These are phyloP conservation scores for Pisolithus orientalis DNA, from an alignment of 768 basidiomycete species.

Conservation along the genomic window DNA sequence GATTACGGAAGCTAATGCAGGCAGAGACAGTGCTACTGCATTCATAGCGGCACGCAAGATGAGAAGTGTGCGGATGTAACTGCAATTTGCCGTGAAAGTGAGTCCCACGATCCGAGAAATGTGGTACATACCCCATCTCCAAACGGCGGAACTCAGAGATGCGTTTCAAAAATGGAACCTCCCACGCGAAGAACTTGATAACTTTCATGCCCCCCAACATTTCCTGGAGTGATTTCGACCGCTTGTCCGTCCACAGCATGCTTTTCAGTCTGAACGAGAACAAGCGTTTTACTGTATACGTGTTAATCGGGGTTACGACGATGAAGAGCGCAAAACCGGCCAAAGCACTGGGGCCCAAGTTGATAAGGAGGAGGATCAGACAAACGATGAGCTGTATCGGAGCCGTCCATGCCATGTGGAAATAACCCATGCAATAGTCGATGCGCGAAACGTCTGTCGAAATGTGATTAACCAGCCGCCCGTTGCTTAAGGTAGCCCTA, in stretches of 20 bases:
- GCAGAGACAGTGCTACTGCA: constrained; percentile 65
- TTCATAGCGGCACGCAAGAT: constrained; percentile 61
- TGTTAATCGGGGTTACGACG: constrained; percentile 68
- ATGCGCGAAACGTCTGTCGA: constrained; percentile 88
- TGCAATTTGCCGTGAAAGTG: constrained; percentile 14
- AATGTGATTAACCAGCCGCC: constrained; percentile 89
- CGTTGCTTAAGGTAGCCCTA: constrained; percentile 76
- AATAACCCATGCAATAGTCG: constrained; percentile 78
- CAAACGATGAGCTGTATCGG: constrained; percentile 77
- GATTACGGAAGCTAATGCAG: constrained; percentile 71
- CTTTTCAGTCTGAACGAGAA: constrained; percentile 54
- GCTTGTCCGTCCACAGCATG: constrained; percentile 88
- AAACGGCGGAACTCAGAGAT: constrained; percentile 62
- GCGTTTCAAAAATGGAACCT: constrained; percentile 69
- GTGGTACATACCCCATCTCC: constrained; percentile 53
- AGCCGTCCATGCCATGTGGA: constrained; percentile 75
- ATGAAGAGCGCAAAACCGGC: constrained; percentile 60
- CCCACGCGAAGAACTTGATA: constrained; percentile 92
- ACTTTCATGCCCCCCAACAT: constrained; percentile 85
- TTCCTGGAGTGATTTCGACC: constrained; percentile 86
- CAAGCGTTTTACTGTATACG: constrained; percentile 62
- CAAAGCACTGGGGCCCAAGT: constrained; percentile 58
- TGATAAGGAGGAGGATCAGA: constrained; percentile 63
- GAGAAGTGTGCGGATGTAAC: constrained; percentile 62
- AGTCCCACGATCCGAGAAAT: constrained; percentile 3